phyloP scores from a whole-genome alignment of 2,329 filamentous ascomycete genomes.

The Beauveria australis region DNA sequence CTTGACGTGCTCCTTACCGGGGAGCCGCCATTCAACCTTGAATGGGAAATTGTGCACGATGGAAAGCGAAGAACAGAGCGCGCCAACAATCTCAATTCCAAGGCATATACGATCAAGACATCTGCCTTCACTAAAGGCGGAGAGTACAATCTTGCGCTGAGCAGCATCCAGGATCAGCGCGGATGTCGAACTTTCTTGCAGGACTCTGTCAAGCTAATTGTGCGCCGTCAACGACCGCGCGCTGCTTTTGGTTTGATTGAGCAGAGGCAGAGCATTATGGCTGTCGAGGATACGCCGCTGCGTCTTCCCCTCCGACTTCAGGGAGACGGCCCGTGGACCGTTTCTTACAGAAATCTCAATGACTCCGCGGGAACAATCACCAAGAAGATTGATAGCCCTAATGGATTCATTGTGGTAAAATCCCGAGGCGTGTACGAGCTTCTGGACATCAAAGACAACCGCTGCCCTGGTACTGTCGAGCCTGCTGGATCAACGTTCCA shows the following conservation, averaged over 20 bases:
- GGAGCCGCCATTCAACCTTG: constrained; percentile 78
- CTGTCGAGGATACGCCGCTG: constrained; percentile 67
- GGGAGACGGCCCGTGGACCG: constrained; percentile 75
- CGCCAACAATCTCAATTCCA: constrained; percentile 52
- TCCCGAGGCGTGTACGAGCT: constrained; percentile 73
- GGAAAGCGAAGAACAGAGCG: constrained; percentile 70
- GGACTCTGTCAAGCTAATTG: constrained; percentile 75
- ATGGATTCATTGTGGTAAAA: constrained; percentile 60
- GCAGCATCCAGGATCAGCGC: constrained; percentile 76
- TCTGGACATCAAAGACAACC: constrained; percentile 64
- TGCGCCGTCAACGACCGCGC: constrained; percentile 80
- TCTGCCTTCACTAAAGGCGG: constrained; percentile 69
- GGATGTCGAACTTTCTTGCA: constrained; percentile 81
- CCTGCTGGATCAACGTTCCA: constrained; percentile 64
- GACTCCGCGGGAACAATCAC: constrained; percentile 37
- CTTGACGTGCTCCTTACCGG: constrained; percentile 70
- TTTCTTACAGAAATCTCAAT: constrained; percentile 65
- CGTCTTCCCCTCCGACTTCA: constrained; percentile 76
- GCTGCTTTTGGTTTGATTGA: constrained; percentile 81
- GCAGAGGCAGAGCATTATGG: constrained; percentile 64
- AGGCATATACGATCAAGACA: constrained; percentile 65
- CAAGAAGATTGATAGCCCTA: constrained; percentile 45
- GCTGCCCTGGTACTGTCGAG: constrained; percentile 77
- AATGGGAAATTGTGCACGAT: constrained; percentile 88
- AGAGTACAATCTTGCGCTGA: constrained; percentile 80